phyloP scores from a whole-genome alignment of 768 basidiomycete genomes.

The Lactarius psammicola region DNA sequence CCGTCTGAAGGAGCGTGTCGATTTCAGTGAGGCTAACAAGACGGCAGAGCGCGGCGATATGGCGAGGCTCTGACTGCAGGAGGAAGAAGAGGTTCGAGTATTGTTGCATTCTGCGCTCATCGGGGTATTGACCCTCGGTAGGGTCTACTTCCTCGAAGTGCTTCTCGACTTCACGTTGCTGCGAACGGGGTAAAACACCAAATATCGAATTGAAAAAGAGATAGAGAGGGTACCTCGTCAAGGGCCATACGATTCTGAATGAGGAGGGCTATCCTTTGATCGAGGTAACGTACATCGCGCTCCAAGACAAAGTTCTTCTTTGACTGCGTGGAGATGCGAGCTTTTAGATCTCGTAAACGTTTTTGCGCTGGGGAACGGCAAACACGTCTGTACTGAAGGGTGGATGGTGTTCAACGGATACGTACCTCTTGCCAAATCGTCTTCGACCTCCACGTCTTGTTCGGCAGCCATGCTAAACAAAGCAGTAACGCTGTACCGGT shows the following conservation, averaged over 20 bases:
- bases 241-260: slow-evolving; percentile 98
- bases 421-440: slow-evolving; percentile 91
- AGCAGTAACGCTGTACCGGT: slow-evolving; percentile 94
- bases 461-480: slow-evolving; percentile 98
- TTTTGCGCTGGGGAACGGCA: slow-evolving; percentile 72
- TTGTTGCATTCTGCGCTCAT: slow-evolving; percentile 91
- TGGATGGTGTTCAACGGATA: slow-evolving; percentile 24
- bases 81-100: slow-evolving; percentile 99
- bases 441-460: slow-evolving; percentile 97
- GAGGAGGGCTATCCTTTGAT: slow-evolving; percentile 93
- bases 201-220: slow-evolving; percentile 10
- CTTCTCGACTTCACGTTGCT: slow-evolving; percentile 95
- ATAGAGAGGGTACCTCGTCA: slow-evolving; percentile 62
- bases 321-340: slow-evolving; percentile 95
- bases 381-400: slow-evolving; percentile 14
- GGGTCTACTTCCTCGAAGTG: slow-evolving; percentile 96
- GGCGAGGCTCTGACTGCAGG: slow-evolving; percentile 95
- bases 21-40: slow-evolving; percentile 96
- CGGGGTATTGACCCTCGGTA: slow-evolving; percentile 87
- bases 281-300: slow-evolving; percentile 96
- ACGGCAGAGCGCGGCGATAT: slow-evolving; percentile 93
- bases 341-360: slow-evolving; percentile 92
- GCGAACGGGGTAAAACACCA: slow-evolving; percentile 23
- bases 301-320: slow-evolving; percentile 99
- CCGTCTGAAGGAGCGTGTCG: slow-evolving; percentile 97